Base-by-base conservation (phyloP, 768 basidiomycete genomes). In the Serendipita sp. region DNA sequence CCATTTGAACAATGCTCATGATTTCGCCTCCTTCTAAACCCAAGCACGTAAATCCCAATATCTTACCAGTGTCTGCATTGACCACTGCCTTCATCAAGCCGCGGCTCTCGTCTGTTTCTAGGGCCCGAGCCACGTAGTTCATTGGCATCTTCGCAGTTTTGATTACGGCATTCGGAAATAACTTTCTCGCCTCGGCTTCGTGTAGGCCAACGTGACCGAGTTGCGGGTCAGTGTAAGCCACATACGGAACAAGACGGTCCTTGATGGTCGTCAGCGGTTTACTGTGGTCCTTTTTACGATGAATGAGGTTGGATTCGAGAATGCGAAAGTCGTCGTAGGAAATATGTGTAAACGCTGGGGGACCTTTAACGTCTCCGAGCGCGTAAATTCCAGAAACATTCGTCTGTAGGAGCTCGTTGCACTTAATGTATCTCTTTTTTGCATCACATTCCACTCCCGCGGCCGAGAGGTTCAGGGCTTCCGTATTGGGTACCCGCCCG, bases 261-360 rank as follows among this genome's bases (percentile, higher is more conserved):
- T 7, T 33, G 31, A 58, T 17, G 53, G 53, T 58, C 17, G 24
- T 11, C 31, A 31, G 24, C 28, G 22, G 17, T 26, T 22, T 31
- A n/a, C 11, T 9, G 11, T 3, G 22, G 24, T 3, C 28, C 9
- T 20, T 20, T 22, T 22, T 7, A 31, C 31, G 22, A n/a, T 13
- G 11, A 31, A 64, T 17, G 26, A 64, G 13, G 60, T 65, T 62
- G 16, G 43, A 20, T 48, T 60, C 33, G 26, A 64, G 41, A 38
- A 53, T 62, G 9, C 64, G 63, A 33, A 48, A 66, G 45, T 66
- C 65, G 60, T 66, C 65, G 28, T 65, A 64, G 2, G 42, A 45
- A 13, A 64, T 58, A 45, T 66, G 65, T 3, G 65, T 66, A 60
- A 66, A 66, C 9, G 65, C 64, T n/a, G 65, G 64, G 14, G 48